Percentiles rank a stretch among this genome's conserved stretches.
phyloP scores from a whole-genome alignment of 2,329 filamentous ascomycete species.

The Lachnellula willkommii region DNA sequence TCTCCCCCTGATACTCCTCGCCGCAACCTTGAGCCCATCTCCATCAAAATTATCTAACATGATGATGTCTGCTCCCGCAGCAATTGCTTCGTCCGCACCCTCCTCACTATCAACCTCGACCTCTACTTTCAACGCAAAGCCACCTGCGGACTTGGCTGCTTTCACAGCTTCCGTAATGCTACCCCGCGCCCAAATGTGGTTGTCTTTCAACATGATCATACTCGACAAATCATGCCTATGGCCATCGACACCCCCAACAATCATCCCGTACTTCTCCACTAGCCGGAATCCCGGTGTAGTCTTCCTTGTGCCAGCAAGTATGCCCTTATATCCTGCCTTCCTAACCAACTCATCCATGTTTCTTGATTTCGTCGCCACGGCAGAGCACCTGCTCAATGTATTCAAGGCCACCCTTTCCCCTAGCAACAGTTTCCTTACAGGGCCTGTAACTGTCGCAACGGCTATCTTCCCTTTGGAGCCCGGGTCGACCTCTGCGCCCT shows the following conservation, averaged over 20 bases:
- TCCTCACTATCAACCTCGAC: slow-evolving; percentile 87
- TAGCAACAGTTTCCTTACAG: slow-evolving; percentile 71
- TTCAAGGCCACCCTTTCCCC: slow-evolving; percentile 93
- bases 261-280: slow-evolving; percentile 97
- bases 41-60: slow-evolving; percentile 96
- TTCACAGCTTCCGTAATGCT: slow-evolving; percentile 81
- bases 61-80: slow-evolving; percentile 85
- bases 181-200: slow-evolving; percentile 89
- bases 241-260: slow-evolving; percentile 85
- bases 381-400: slow-evolving; percentile 82
- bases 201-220: slow-evolving; percentile 99
- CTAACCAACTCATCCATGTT: slow-evolving; percentile 52
- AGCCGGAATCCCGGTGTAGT: slow-evolving; percentile 93
- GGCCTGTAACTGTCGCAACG: slow-evolving; percentile 79
- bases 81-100: slow-evolving; percentile 87
- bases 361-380: slow-evolving; percentile 69
- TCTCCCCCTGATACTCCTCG: slow-evolving; percentile 68
- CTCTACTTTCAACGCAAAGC: slow-evolving; percentile 91
- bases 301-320: slow-evolving; percentile 91
- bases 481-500: slow-evolving; percentile 66
- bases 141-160: slow-evolving; percentile 76
- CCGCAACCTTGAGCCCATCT: slow-evolving; percentile 69
- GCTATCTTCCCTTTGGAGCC: slow-evolving; percentile 46
- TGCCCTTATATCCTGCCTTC: slow-evolving; percentile 69
- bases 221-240: slow-evolving; percentile 86